phyloP scores from a whole-genome alignment of 176 grass and related monocot genomes.

The Cenchrus fungigraminus region DNA sequence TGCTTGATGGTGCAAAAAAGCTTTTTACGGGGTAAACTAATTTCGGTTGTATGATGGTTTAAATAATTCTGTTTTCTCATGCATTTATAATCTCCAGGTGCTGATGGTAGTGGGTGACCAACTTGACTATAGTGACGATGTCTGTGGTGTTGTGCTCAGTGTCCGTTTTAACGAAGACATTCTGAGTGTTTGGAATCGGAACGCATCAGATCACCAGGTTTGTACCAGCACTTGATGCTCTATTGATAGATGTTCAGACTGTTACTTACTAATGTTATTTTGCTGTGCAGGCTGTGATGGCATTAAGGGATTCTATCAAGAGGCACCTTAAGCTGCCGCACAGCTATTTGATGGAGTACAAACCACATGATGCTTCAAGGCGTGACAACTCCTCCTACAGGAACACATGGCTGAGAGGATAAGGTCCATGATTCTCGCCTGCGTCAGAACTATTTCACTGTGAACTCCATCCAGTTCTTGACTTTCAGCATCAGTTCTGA shows the following conservation, averaged over 20 bases:
- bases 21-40: background rate
- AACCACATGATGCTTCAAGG: constrained; percentile 83
- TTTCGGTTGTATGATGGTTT: background rate
- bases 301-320: constrained; percentile 93
- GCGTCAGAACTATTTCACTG: constrained; percentile 16
- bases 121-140: constrained; percentile 91
- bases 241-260: background rate
- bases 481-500: constrained; percentile 1
- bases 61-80: constrained; percentile 16
- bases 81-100: constrained; percentile 58
- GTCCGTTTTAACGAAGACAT: constrained; percentile 95
- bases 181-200: constrained; percentile 94
- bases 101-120: constrained; percentile 92
- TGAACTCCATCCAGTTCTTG: background rate
- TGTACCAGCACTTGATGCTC: constrained; percentile 9
- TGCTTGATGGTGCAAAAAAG: background rate
- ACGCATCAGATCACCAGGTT: constrained; percentile 93
- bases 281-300: constrained; percentile 74
- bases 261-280: constrained; percentile 14
- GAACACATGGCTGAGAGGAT: constrained; percentile 96
- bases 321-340: constrained; percentile 92
- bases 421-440: background rate
- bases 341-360: constrained; percentile 98
- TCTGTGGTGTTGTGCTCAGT: constrained; percentile 90
- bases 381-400: constrained; percentile 95